Evolutionary conservation across 129 eudicot genomes (phyloP).

Genomic region (carrot (Daucus carota)): DNA sequence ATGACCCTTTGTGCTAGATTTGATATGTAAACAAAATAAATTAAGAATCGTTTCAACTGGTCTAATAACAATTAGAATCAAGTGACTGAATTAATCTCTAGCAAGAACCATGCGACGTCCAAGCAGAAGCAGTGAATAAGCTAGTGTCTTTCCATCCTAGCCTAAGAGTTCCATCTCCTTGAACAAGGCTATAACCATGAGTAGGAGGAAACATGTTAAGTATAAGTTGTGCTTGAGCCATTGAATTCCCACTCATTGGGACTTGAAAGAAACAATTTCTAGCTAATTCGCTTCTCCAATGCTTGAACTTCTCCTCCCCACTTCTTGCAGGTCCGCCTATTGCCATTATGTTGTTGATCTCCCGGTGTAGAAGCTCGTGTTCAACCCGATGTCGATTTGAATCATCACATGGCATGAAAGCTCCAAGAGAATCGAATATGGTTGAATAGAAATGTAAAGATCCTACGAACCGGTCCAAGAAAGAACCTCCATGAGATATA

Average conservation of each 20-base stretch:
- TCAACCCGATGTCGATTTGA: constrained; percentile 43
- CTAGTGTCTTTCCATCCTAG: constrained; percentile 41
- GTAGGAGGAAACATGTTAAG: constrained; percentile 30
- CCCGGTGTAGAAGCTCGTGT: constrained; percentile 48
- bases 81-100: constrained; percentile 3
- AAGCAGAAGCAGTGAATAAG: constrained; percentile 77
- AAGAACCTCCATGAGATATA: constrained; percentile 60
- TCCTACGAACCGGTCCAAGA: constrained; percentile 73
- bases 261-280: constrained; percentile 57
- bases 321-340: constrained; percentile 79
- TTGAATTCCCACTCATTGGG: constrained; percentile 60
- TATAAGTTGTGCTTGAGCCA: constrained; percentile 81
- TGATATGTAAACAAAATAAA: neutral
- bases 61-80: neutral
- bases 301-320: constrained; percentile 67
- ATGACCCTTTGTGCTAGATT: neutral
- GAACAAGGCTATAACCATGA: constrained; percentile 16
- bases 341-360: constrained; percentile 64
- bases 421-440: constrained; percentile 68
- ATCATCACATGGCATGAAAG: constrained; percentile 46
- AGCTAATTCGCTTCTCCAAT: constrained; percentile 57
- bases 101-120: constrained; percentile 59
- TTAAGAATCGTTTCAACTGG: neutral
- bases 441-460: constrained; percentile 76
- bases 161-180: constrained; percentile 15